Evolutionary conservation across 1,139 yeast genomes (phyloP), one percentile per base, ranked within the genome.

Genomic region (Protomyces gravidus): DNA sequence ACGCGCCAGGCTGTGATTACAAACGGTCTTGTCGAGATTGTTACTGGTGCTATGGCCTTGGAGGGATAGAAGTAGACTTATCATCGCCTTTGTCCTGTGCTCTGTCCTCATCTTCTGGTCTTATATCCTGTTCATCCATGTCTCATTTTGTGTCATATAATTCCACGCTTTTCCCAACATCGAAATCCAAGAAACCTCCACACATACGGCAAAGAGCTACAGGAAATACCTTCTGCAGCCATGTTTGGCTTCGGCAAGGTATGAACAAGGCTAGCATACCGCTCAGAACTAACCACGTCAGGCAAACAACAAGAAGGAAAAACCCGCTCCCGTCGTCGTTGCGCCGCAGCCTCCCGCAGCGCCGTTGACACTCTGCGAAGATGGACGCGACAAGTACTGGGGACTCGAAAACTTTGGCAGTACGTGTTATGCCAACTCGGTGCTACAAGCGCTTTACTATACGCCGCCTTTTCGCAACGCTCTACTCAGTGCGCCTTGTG

Each of bases 1-100:
- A 88, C 97, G 75, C 90, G 98, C 86, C 98, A 92, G 83, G 98
- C 98, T 71, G 98, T 90, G 75, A 92, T 92, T 74, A 92, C 98
- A 79, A 92, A 92, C 83, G 98, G 92, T 81, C 82, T 92, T 84
- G 97, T 92, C 73, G 98, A 92, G 80, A 92, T 92, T 74, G 92
- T 92, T 76, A 92, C 98, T 72, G 98, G 98, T 89, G 98, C 97
- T 73, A 28, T 46, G 50, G 47, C 47, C 13, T 13, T 45, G 47
- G 47, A 45, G 47, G 47, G 47, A 17, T 45, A 45, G 26, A 45
- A 9, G 9, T 26, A 11, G 36, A n/a, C n/a, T n/a, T n/a, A n/a
- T 30, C 36, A 30, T 30, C 11, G 36, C n/a, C 36, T 13, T 5
- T 30, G 15, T 30, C n/a, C 36, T 30, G 36, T 30, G 36, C n/a